phyloP scores from a whole-genome alignment of 202 grass and related monocot species.

The Hordeum pubiflorum region DNA sequence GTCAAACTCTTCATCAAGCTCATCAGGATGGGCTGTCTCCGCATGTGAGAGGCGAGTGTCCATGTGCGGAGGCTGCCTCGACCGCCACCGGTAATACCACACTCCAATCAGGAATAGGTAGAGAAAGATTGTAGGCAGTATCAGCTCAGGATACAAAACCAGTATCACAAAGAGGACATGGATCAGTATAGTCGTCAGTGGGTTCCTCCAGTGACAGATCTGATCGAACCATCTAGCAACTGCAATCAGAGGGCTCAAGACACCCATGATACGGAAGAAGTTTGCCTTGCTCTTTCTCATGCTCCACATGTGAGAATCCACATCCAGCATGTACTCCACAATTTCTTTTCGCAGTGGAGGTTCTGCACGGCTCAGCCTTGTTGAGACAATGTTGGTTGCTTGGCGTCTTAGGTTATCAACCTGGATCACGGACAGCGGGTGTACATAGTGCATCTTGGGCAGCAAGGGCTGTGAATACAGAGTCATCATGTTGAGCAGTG shows the following conservation, averaged over 20 bases:
- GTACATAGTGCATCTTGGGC: conserved; percentile 68
- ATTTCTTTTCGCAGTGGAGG: conserved; percentile 4
- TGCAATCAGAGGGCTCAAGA: neutral
- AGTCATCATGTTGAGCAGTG: conserved; percentile 61
- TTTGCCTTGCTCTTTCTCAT: conserved; percentile 16
- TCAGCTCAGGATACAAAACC: conserved; percentile 10
- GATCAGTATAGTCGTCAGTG: conserved; percentile 4
- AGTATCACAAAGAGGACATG: conserved; percentile 5
- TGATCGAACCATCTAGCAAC: neutral
- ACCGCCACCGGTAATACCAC: conserved; percentile 1
- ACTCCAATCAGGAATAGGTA: conserved; percentile 16
- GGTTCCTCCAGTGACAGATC: conserved; percentile 8
- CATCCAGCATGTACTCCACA: conserved; percentile 10
- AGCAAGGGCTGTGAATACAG: conserved; percentile 64
- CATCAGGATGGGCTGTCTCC: neutral
- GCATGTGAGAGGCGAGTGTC: conserved; percentile 5
- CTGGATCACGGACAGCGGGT: neutral
- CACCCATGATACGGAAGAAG: conserved; percentile 10
- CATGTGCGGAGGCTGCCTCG: conserved; percentile 8
- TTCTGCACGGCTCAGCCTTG: neutral
- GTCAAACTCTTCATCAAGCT: conserved; percentile 10
- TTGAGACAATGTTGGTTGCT: neutral
- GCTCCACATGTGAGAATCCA: conserved; percentile 15
- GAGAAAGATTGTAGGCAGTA: neutral
- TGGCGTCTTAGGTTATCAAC: neutral